phyloP scores from a whole-genome alignment of 2,329 filamentous ascomycete genomes.

The Dactylellina haptotyla region DNA sequence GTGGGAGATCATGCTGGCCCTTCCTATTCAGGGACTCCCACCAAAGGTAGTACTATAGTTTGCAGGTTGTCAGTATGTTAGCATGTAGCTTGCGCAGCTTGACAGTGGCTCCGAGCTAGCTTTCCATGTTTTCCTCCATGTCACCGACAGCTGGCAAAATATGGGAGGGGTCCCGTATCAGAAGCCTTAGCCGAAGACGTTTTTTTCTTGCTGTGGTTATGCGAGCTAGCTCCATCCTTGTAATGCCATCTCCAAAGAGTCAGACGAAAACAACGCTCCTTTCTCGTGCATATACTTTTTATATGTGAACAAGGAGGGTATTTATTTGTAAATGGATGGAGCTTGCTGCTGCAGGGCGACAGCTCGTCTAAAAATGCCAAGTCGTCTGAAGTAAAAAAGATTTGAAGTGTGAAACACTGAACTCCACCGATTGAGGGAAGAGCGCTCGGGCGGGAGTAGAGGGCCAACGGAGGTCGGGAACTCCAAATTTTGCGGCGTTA shows the following conservation, averaged over 20 bases:
- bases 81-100: not conserved
- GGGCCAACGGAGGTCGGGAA: too few relatives aligned
- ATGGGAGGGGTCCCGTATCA: constrained; percentile 47
- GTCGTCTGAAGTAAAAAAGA: constrained; percentile 30
- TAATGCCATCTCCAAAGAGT: constrained; percentile 1
- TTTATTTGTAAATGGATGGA: too few relatives aligned
- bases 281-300: not conserved
- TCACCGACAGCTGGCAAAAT: constrained; percentile 48
- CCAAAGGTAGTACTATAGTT: not conserved
- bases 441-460: too few relatives aligned
- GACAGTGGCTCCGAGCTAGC: not conserved
- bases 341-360: constrained; percentile 15
- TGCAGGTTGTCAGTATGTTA: not conserved
- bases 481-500: too few relatives aligned
- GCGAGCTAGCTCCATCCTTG: constrained; percentile 38
- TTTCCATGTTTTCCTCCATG: constrained; percentile 30
- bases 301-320: not conserved
- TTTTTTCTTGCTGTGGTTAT: constrained; percentile 15
- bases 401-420: constrained; percentile 32
- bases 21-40: constrained; percentile 40
- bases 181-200: constrained; percentile 50
- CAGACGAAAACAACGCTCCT: constrained; percentile 11
- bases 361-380: constrained; percentile 47
- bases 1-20: constrained; percentile 38
- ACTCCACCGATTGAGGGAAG: too few relatives aligned